Conservation (phyloP, 2,329 filamentous ascomycete species). For the Camptophora hylomeconis region DNA sequence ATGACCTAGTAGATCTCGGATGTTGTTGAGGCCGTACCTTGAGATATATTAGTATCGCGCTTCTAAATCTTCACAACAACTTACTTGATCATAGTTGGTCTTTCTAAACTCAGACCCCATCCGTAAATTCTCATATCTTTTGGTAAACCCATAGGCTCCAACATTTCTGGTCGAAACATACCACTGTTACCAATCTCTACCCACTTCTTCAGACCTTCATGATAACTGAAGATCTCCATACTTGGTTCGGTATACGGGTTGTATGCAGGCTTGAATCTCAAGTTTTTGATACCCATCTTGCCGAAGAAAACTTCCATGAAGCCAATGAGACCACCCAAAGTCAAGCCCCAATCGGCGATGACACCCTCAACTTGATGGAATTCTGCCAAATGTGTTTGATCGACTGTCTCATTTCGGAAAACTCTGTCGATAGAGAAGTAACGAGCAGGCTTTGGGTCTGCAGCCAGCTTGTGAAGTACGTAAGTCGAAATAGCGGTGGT, state of each 20-base stretch:
- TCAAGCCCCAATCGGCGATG: constrained; percentile 90
- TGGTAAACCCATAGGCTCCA: constrained; percentile 85
- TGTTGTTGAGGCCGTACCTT: constrained; percentile 67
- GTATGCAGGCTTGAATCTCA: constrained; percentile 95
- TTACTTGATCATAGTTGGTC: constrained; percentile 96
- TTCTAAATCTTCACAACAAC: no score
- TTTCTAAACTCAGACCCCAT: constrained; percentile 80
- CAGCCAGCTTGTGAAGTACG: constrained; percentile 80
- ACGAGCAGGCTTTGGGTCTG: constrained; percentile 70
- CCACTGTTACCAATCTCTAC: constrained; percentile 97
- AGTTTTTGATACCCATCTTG: constrained; percentile 79
- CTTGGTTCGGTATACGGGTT: constrained; percentile 91
- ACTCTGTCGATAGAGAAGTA: constrained; percentile 99
- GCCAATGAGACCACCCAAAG: constrained; percentile 81
- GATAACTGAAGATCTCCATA: constrained; percentile 97
- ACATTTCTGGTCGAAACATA: constrained; percentile 98
- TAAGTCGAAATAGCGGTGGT: constrained; percentile 86
- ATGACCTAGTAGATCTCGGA: constrained; percentile 82
- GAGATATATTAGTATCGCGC: no score
- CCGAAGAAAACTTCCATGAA: constrained; percentile 93
- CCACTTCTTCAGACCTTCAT: constrained; percentile 76
- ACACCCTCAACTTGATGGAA: constrained; percentile 99
- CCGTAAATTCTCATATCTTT: constrained; percentile 89
- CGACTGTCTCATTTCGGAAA: constrained; percentile 94
- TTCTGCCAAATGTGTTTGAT: constrained; percentile 91